Evolutionary conservation across 1,284 basidiomycete genomes (phyloP).

Genomic region (Calocybe gambosa): DNA sequence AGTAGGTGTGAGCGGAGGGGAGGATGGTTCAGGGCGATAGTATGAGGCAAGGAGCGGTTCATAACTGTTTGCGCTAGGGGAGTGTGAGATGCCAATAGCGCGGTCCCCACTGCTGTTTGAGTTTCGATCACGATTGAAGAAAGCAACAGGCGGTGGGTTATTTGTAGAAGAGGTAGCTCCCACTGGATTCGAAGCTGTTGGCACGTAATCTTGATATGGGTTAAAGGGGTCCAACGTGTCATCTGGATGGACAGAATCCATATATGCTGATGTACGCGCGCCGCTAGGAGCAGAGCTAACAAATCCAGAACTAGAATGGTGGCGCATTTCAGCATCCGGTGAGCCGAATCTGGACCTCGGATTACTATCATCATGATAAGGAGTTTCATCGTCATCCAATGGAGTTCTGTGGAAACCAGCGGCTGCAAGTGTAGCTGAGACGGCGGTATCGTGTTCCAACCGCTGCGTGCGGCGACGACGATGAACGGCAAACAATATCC

Average conservation of each 20-base stretch:
- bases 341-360: slow-evolving; percentile 23
- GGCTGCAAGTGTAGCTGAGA: slow-evolving; percentile 63
- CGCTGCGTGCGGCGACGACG: slow-evolving; percentile 52
- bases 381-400: slow-evolving; percentile 60
- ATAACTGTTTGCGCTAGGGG: slow-evolving; percentile 53
- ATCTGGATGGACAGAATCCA: slow-evolving; percentile 27
- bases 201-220: slow-evolving; percentile 46
- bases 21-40: slow-evolving; percentile 18
- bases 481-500: slow-evolving; percentile 64
- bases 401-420: slow-evolving; percentile 58
- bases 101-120: slow-evolving; percentile 28
- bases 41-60: slow-evolving; percentile 55
- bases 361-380: slow-evolving; percentile 24
- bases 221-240: slow-evolving; percentile 35
- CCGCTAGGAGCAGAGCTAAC: slow-evolving; percentile 26
- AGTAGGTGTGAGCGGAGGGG: slow-evolving; percentile 13
- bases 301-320: slow-evolving; percentile 31
- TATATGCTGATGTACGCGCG: slow-evolving; percentile 27
- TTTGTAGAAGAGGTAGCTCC: slow-evolving; percentile 34
- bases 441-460: slow-evolving; percentile 60
- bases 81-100: slow-evolving; percentile 35
- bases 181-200: slow-evolving; percentile 22
- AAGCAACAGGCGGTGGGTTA: slow-evolving; percentile 33
- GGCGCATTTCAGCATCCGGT: slow-evolving; percentile 25
- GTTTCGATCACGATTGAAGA: slow-evolving; percentile 33